Conservation (phyloP, 2,329 filamentous ascomycete genomes). For the Albophoma yamanashiensis region DNA sequence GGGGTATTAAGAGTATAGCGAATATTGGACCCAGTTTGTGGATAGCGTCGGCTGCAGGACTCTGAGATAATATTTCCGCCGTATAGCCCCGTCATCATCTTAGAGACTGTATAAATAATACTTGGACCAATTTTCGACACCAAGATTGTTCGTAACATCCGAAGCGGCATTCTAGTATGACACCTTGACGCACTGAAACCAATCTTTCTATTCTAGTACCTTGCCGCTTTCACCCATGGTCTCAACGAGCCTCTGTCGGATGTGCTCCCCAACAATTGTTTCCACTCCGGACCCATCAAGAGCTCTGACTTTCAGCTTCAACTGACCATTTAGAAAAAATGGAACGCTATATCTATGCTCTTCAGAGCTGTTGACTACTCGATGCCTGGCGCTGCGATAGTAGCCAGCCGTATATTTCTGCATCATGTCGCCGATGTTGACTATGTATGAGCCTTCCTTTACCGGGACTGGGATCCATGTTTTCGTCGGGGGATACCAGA, state of each 20-base stretch:
- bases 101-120: too few relatives aligned
- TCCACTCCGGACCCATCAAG: constrained; percentile 2
- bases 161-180: not conserved
- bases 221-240: constrained; percentile 3
- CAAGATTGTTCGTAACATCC: too few relatives aligned
- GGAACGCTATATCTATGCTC: constrained; percentile 15
- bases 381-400: constrained; percentile 19
- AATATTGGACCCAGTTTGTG: too few relatives aligned
- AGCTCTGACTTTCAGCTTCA: constrained; percentile 1
- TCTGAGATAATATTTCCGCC: too few relatives aligned
- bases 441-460: constrained; percentile 18
- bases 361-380: constrained; percentile 14
- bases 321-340: constrained; percentile 15
- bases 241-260: constrained; percentile 1
- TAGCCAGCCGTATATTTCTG: constrained; percentile 18
- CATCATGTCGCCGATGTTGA: constrained; percentile 27
- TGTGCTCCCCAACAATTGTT: constrained; percentile 2
- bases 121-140: too few relatives aligned
- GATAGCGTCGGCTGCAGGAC: too few relatives aligned
- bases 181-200: not conserved
- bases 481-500: constrained; percentile 15
- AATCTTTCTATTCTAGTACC: not conserved
- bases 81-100: too few relatives aligned
- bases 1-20: too few relatives aligned
- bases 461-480: constrained; percentile 19